Evolutionary conservation across 106 monocot species (phyloP).

Genomic region (Allium sativum): DNA sequence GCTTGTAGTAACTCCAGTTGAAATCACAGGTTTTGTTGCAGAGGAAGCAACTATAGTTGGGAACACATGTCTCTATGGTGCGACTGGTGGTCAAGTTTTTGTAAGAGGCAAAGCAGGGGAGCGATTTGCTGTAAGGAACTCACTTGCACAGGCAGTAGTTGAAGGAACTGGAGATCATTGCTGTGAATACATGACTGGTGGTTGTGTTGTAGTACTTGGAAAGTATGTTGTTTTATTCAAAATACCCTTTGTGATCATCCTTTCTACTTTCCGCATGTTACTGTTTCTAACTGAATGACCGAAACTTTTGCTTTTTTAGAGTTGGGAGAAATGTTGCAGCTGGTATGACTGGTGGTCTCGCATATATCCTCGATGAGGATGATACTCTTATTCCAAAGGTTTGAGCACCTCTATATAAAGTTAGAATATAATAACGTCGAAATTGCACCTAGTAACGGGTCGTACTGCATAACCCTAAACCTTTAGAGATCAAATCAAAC

Average conservation of each 20-base stretch:
- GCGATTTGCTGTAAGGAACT: slow-evolving; percentile 97
- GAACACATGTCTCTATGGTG: slow-evolving; percentile 96
- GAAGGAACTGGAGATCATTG: slow-evolving; percentile 99
- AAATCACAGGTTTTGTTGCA: slow-evolving; percentile 66
- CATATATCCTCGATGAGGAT: slow-evolving; percentile 96
- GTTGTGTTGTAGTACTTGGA: slow-evolving; percentile 94
- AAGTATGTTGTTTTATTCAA: slow-evolving; percentile 44
- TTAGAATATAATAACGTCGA: background rate
- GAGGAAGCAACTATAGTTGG: slow-evolving; percentile 95
- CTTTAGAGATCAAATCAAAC: no score
- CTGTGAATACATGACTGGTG: slow-evolving; percentile 99
- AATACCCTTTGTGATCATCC: background rate
- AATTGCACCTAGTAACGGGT: no score
- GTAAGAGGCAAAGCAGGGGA: slow-evolving; percentile 96
- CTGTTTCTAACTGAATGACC: background rate
- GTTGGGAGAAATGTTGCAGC: slow-evolving; percentile 98
- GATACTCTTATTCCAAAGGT: slow-evolving; percentile 89
- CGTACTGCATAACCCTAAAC: no score
- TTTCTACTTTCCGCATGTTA: background rate
- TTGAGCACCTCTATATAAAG: background rate
- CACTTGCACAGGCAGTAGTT: slow-evolving; percentile 85
- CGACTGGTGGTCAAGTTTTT: slow-evolving; percentile 95
- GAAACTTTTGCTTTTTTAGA: slow-evolving; percentile 23
- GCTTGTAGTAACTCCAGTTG: slow-evolving; percentile 69
- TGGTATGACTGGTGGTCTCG: slow-evolving; percentile 98